Base-by-base conservation (phyloP, 2,329 filamentous ascomycete genomes). In the Alternaria hordeiaustralica region DNA sequence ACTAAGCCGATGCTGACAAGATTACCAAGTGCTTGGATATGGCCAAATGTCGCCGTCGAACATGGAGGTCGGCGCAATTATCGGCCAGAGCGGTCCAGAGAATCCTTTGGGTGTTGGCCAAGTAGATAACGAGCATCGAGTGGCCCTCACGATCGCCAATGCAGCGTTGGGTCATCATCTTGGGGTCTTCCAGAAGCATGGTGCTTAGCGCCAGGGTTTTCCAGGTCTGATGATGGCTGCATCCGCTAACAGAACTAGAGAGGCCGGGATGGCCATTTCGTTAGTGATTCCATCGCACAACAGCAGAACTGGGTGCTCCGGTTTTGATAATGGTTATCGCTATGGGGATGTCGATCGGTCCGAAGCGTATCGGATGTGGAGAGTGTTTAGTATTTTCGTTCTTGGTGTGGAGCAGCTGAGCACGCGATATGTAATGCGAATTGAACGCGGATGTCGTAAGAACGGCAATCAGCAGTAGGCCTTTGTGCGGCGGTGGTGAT, bases 381-480 rank as follows among this genome's bases (percentile, higher is more conserved):
- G 13, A 36, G 49, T 18, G 15, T 36, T 33, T 13, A 25, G 30
- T 36, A 53, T 36, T 25, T 36, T 53, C 9, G 28, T 36, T 41
- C 49, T 51, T 51, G 28, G 26, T 51, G 49, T 53, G 49, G 49
- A 51, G 43, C 50, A 56, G 26, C 36, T 43, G 36, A 58, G 60
- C 41, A 57, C 60, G 55, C 60, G 53, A 62, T 47, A 44, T 58
- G 46, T 45, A 61, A 25, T 56, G 46, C 47, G 47, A 46, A 44
- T 41, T 36, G 0, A 25, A 41, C 26, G 26, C 36, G 25, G 46
- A 41, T 49, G 41, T 58, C 41, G 47, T 43, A 49, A 49, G 55
- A 12, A 41, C 30, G 55, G 43, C 49, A 46, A 55, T 30, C 41
- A 62, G 20, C 54, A n/a, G 36, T 28, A 18, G 53, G 60, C 15